A percentile compares a stretch with the other conserved stretches of the same genome.
Evolutionary conservation across 1,284 basidiomycete genomes (phyloP).

Genomic region (Rhodotorula sp.): DNA sequence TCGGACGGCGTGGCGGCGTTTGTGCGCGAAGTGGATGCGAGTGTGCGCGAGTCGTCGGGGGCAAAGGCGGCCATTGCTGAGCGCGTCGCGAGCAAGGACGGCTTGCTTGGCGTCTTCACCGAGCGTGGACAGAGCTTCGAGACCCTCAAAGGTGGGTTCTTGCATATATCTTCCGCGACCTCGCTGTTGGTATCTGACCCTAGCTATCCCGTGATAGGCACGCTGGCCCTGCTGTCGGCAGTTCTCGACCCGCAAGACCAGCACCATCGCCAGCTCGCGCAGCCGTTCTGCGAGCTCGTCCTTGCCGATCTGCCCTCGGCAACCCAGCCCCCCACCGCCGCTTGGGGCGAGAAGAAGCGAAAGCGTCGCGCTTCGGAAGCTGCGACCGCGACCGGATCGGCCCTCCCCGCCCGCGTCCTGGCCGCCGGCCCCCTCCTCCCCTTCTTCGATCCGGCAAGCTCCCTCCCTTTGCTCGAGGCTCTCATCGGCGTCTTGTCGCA

Average conservation of each 20-base stretch:
- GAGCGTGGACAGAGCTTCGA: not conserved
- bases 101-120: conserved; percentile 2
- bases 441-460: conserved; percentile 23
- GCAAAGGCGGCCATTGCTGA: not conserved
- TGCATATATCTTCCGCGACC: no score
- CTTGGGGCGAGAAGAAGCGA: conserved; percentile 7
- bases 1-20: not conserved
- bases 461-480: conserved; percentile 13
- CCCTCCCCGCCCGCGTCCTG: conserved; percentile 13
- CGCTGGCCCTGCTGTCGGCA: not conserved
- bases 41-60: not conserved
- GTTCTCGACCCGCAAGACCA: conserved; percentile 10
- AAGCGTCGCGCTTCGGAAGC: conserved; percentile 1
- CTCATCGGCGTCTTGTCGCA: conserved; percentile 1
- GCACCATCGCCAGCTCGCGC: conserved; percentile 7
- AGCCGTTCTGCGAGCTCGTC: conserved; percentile 17
- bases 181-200: not conserved
- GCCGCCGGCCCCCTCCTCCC: conserved; percentile 16
- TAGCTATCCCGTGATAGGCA: not conserved
- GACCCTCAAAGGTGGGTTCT: not conserved
- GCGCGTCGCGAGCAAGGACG: conserved; percentile 2
- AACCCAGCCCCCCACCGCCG: no score
- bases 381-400: not conserved
- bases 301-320: conserved; percentile 10
- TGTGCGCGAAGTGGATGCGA: not conserved